These are phyloP conservation scores for Penicillium sp. DNA, from an alignment of 2,329 filamentous ascomycete genomes.

Conservation along the genomic window DNA sequence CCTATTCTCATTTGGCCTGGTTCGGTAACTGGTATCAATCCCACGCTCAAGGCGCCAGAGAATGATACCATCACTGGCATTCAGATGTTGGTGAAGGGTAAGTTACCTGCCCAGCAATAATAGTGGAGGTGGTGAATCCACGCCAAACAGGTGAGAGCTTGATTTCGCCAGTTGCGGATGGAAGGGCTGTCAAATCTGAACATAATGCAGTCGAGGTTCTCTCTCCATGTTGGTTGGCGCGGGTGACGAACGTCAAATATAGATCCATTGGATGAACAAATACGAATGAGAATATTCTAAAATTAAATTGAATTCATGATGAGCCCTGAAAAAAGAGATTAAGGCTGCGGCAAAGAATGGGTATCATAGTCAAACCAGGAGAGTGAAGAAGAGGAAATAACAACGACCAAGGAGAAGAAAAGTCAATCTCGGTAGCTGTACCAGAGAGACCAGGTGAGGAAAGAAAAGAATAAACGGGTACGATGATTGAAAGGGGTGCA, in stretches of 20 bases:
- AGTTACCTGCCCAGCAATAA: conserved; percentile 13
- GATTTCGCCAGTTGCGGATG: conserved; percentile 7
- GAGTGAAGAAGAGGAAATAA: conserved; percentile 13
- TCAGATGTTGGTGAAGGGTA: conserved; percentile 33
- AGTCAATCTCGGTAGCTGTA: background rate
- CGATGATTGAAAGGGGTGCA: too few species aligned
- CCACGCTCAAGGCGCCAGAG: conserved; percentile 25
- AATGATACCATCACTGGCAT: conserved; percentile 30
- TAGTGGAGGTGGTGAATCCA: conserved; percentile 29
- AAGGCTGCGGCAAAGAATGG: conserved; percentile 15
- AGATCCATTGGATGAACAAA: too few species aligned
- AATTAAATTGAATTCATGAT: background rate
- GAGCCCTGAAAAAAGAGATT: conserved; percentile 3
- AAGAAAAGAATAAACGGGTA: too few species aligned
- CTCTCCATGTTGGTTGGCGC: too few species aligned
- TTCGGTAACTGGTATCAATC: conserved; percentile 30
- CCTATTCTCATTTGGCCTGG: conserved; percentile 58
- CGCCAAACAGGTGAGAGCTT: conserved; percentile 25
- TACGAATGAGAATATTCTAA: conserved; percentile 3
- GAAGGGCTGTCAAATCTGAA: background rate
- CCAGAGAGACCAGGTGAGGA: too few species aligned
- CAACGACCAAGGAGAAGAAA: conserved; percentile 6
- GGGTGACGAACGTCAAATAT: too few species aligned
- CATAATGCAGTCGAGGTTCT: too few species aligned
- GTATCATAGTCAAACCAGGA: conserved; percentile 24